A percentile compares a stretch with the other conserved stretches of the same genome.
Conservation (phyloP, 2,329 filamentous ascomycete genomes). For the Tolypocladium tundrense region DNA sequence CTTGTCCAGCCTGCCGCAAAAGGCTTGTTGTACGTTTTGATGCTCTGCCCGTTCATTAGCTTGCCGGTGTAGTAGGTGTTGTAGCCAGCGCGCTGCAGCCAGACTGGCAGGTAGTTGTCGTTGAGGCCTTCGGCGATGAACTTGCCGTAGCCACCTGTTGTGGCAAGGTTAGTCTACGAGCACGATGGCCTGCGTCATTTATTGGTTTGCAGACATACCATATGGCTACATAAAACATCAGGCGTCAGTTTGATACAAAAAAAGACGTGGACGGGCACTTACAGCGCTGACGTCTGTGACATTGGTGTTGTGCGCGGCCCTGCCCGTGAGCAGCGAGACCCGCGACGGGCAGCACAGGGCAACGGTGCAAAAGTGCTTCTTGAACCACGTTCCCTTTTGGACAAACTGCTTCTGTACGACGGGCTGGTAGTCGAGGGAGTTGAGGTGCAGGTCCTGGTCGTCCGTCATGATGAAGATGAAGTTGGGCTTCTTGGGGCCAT, state of each 20-base stretch:
- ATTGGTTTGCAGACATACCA: constrained; percentile 19
- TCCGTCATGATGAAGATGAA: constrained; percentile 60
- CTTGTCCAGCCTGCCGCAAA: constrained; percentile 48
- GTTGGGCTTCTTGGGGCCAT: constrained; percentile 26
- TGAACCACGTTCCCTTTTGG: constrained; percentile 48
- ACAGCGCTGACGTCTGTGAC: constrained; percentile 44
- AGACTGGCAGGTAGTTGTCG: constrained; percentile 57
- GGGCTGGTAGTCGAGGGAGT: constrained; percentile 52
- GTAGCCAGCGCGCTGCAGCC: constrained; percentile 60
- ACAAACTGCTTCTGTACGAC: constrained; percentile 43
- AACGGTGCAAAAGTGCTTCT: constrained; percentile 56
- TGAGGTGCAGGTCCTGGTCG: constrained; percentile 54
- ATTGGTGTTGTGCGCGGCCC: constrained; percentile 60
- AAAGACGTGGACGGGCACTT: constrained; percentile 18
- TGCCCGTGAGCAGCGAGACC: constrained; percentile 55
- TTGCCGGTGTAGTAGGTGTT: constrained; percentile 67
- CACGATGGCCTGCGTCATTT: too few species aligned
- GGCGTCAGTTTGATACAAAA: not conserved
- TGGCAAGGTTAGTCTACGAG: not conserved
- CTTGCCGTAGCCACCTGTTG: constrained; percentile 44
- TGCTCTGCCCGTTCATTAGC: constrained; percentile 54
- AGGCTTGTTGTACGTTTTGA: constrained; percentile 50
- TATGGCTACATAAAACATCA: constrained; percentile 24
- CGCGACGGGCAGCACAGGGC: constrained; percentile 59
- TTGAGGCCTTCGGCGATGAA: constrained; percentile 56